Conservation (phyloP, 75 land plant genomes). For the Isoetes taiwanensis region DNA sequence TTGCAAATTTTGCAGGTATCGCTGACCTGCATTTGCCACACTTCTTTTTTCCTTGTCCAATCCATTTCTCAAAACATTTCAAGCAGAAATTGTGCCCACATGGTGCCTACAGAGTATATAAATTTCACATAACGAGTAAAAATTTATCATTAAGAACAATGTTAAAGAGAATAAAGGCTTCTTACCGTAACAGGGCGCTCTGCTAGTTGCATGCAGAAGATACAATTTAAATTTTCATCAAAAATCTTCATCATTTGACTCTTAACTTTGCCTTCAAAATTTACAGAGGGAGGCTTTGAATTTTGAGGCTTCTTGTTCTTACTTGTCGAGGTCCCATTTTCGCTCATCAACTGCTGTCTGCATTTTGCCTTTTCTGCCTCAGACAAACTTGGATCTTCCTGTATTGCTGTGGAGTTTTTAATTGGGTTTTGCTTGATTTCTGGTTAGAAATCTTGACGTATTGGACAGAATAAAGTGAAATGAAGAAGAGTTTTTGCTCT, state of each 20-base stretch:
- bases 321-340: not conserved
- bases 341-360: not conserved
- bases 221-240: not conserved
- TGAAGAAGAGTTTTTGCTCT: no score
- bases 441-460: no score
- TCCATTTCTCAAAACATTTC: not conserved
- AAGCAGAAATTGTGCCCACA: conserved; percentile 9
- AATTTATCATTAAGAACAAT: not conserved
- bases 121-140: not conserved
- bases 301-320: not conserved
- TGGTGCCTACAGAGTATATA: not conserved
- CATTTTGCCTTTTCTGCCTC: not conserved
- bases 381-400: not conserved
- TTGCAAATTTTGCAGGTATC: not conserved
- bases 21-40: not conserved
- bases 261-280: not conserved
- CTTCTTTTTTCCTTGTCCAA: not conserved
- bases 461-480: no score
- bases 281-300: not conserved
- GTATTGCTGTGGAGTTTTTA: no score
- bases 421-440: no score
- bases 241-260: not conserved
- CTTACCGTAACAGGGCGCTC: conserved; percentile 2
- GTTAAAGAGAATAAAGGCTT: not conserved
- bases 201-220: not conserved